These are phyloP conservation scores for Cordyceps farinosa DNA, from an alignment of 2,329 filamentous ascomycete genomes.

Conservation along the genomic window DNA sequence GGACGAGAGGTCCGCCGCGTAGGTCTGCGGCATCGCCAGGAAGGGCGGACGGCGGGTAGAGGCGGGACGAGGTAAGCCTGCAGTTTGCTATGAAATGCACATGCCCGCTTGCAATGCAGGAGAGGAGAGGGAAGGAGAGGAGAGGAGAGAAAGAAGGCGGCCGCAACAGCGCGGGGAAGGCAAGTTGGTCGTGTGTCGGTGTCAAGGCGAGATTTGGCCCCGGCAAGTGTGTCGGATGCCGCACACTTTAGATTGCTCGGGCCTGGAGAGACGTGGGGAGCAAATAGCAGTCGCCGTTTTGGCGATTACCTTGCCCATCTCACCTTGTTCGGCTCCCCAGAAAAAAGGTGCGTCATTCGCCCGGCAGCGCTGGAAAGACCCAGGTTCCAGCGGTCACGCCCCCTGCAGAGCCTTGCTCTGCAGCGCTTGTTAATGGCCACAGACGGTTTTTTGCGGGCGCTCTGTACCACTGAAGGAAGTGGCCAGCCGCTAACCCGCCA, in stretches of 20 bases:
- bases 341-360: conserved; percentile 20
- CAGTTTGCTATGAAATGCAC: conserved; percentile 2
- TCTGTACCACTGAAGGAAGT: background rate
- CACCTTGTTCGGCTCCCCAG: background rate
- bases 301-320: conserved; percentile 4
- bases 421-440: background rate
- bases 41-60: conserved; percentile 16
- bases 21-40: conserved; percentile 33
- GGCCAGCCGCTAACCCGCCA: conserved; percentile 1
- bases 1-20: conserved; percentile 55
- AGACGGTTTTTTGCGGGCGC: background rate
- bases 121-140: background rate
- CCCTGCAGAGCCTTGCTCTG: conserved; percentile 1
- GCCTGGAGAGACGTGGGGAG: background rate
- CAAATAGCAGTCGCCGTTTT: conserved; percentile 15
- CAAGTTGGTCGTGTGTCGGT: background rate
- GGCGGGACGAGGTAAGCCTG: background rate
- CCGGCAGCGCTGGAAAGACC: background rate
- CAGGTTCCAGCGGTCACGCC: conserved; percentile 16
- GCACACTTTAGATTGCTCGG: background rate
- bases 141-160: background rate
- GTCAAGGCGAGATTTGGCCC: conserved; percentile 1
- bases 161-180: background rate
- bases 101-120: conserved; percentile 1
- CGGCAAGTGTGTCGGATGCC: conserved; percentile 9